Base-by-base conservation (phyloP, 768 basidiomycete genomes). In the Mycena olivaceomarginata region DNA sequence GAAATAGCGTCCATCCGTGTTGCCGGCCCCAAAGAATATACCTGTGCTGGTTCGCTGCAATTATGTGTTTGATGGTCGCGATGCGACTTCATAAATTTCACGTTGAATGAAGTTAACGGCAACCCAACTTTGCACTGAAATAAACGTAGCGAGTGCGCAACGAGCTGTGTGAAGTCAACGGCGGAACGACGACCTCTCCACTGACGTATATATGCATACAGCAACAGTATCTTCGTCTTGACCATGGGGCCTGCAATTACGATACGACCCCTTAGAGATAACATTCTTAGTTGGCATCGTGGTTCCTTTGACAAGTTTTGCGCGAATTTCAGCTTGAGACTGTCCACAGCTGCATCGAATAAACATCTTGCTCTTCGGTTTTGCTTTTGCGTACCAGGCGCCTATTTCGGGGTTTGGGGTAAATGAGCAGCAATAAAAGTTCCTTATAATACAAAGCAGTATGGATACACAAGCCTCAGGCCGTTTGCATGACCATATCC, bases 401-500 rank as follows among this genome's bases (percentile, higher is more conserved):
- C 31, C 31, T 3, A 31, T 31, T 31, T 31, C 31, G 31, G 31
- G 46, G 6, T 40, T 40, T 37, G 48, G 53, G 22, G 40, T 15
- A 31, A 39, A 72, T 64, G 51, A 65, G 39, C 62, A 72, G 8
- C 68, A 31, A 43, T 25, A 5, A 63, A 60, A 74, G 22, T 6
- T 16, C 62, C 37, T 15, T 12, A 10, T 13, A 31, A 48, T n/a
- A 25, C 41, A 60, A 46, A 57, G 43, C 15, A 53, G 18, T 12
- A 74, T 68, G 57, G 62, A 66, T 57, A 76, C 43, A 41, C 45
- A 11, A 11, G 41, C 37, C 67, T 48, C 31, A 59, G 11, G 60
- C 31, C 7, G 41, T 48, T 40, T 72, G n/a, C 57, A 39, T 57
- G 18, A 80, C 74, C 57, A 87, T 77, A 53, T 82, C 82, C 45